Evolutionary conservation across 768 basidiomycete genomes (phyloP).

Genomic region (Lentinula detonsa): DNA sequence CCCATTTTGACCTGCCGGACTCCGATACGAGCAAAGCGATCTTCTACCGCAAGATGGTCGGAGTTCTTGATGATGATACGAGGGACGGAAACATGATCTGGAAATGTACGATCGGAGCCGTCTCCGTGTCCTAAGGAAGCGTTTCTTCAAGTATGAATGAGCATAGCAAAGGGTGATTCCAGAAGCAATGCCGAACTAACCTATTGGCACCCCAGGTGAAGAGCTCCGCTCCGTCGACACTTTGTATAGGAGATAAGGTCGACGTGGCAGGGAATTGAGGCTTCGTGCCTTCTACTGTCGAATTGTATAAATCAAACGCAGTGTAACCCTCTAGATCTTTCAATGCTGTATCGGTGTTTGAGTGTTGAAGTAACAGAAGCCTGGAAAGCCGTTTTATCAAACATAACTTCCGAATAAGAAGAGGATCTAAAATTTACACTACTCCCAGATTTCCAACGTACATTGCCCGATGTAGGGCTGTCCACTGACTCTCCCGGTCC

Average conservation of each 20-base stretch:
- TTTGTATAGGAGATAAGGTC: not conserved
- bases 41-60: conserved; percentile 20
- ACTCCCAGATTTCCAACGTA: conserved; percentile 73
- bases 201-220: conserved; percentile 38
- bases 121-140: conserved; percentile 85
- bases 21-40: conserved; percentile 56
- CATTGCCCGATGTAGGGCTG: conserved; percentile 81
- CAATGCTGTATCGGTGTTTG: conserved; percentile 63
- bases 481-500: conserved; percentile 88
- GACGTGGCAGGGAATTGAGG: conserved; percentile 26
- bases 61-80: not conserved
- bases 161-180: not conserved
- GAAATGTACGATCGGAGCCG: conserved; percentile 66
- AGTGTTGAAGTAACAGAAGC: conserved; percentile 65
- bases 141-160: conserved; percentile 46
- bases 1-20: conserved; percentile 76
- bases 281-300: conserved; percentile 72
- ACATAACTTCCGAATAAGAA: conserved; percentile 4
- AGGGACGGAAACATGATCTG: conserved; percentile 66
- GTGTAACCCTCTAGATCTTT: conserved; percentile 90
- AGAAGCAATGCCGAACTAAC: not conserved
- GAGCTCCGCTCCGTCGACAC: conserved; percentile 43
- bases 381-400: conserved; percentile 31
- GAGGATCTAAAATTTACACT: conserved; percentile 32
- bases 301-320: conserved; percentile 90